Evolutionary conservation across 2,329 filamentous ascomycete species (phyloP).

Genomic region (Fusarium oxysporum): DNA sequence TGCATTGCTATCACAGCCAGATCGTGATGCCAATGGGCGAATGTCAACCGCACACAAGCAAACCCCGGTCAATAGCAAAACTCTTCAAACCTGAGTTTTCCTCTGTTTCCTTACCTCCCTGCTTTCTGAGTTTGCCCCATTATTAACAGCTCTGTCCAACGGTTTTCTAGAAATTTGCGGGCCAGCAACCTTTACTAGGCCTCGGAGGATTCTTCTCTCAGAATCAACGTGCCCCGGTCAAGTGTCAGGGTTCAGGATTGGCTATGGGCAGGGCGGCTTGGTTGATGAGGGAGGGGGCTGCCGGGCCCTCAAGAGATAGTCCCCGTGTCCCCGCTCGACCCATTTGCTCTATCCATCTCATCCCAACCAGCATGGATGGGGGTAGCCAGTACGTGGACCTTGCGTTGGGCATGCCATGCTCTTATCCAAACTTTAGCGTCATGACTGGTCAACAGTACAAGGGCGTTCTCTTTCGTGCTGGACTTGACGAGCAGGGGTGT

Average conservation of each 20-base stretch:
- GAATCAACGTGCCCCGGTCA: conserved; percentile 43
- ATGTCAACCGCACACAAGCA: conserved; percentile 14
- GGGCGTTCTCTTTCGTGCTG: conserved; percentile 38
- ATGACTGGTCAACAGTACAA: conserved; percentile 47
- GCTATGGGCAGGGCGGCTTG: conserved; percentile 35
- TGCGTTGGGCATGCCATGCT: conserved; percentile 37
- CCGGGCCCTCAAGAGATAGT: conserved; percentile 46
- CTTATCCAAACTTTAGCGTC: conserved; percentile 39
- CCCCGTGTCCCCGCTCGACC: conserved; percentile 48
- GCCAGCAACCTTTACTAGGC: conserved; percentile 42
- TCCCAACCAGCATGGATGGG: conserved; percentile 40
- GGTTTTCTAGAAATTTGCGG: conserved; percentile 51
- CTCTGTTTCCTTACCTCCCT: conserved; percentile 43
- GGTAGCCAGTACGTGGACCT: conserved; percentile 42
- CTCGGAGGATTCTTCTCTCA: conserved; percentile 50
- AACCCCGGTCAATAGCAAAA: conserved; percentile 44
- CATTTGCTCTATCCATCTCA: conserved; percentile 46
- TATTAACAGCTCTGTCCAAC: conserved; percentile 39
- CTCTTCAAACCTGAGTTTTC: conserved; percentile 42
- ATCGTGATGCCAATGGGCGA: conserved; percentile 15
- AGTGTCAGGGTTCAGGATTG: conserved; percentile 43
- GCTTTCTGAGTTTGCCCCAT: conserved; percentile 40
- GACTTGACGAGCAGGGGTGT: conserved; percentile 39
- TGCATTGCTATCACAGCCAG: conserved; percentile 19
- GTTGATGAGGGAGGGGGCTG: conserved; percentile 45